Base-by-base conservation (phyloP, 768 basidiomycete genomes). In the Pleurotus citrinopileatus region DNA sequence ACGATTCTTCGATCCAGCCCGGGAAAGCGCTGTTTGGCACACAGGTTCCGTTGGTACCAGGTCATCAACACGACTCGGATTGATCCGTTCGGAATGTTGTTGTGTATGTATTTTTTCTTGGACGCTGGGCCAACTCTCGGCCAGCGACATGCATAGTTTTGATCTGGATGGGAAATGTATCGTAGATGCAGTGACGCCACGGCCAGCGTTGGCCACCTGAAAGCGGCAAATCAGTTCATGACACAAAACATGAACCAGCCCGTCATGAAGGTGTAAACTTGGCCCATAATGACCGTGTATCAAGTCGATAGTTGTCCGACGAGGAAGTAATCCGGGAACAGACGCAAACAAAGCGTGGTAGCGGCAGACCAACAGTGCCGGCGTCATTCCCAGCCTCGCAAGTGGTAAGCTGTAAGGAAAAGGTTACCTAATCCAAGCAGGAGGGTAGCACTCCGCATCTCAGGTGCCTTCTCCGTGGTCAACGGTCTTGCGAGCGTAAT, bases 391-490 rank as follows among this genome's bases (percentile, higher is more conserved):
- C 26, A 26, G 45, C 5, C 45, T 47, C 27, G 0, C 15, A 47
- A 26, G 20, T 51, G 8, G 20, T 12, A 25, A 44, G 43, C 43
- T 44, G 43, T 44, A 44, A 17, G 43, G 43, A n/a, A 34, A 34
- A 26, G 22, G 23, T 44, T 44, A 44, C 43, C 43, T 44, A 44
- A 44, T 44, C 25, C 15, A 40, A 40, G 7, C 4, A 7, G 38
- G 19, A 40, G 38, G 19, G n/a, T n/a, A n/a, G 32, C n/a, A 34
- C 32, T 44, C 19, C 10, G 17, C 19, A 40, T 40, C 17, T 40
- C 15, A 26, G 43, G 19, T 44, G 43, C 43, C 43, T 25, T 25
- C 10, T 51, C 48, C 48, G 48, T 51, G 29, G 48, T 51, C 29
- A 51, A 22, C 45, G 45, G 45, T 47, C 13, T 2, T 47, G 26